Base-by-base conservation (phyloP, 768 basidiomycete genomes). In the Kondoa subrosea region DNA sequence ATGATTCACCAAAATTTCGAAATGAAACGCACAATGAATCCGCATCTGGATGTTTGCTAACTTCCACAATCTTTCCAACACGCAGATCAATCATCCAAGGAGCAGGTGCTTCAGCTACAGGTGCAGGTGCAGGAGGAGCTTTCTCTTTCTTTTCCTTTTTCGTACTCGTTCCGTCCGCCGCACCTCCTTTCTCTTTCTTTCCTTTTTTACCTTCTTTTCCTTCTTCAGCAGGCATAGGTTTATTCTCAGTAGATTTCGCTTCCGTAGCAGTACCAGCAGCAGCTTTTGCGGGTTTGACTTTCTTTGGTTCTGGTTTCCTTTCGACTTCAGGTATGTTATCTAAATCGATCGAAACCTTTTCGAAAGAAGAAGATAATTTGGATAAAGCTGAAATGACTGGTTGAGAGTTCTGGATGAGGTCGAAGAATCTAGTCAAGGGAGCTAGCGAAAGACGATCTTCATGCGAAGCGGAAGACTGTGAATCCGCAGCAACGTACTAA, bases 61-160 rank as follows among this genome's bases (percentile, higher is more conserved):
- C 93, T 75, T 95, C 88, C 21, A 96, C 79, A 71, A 97, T 93
- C 72, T 84, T 86, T 1, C 95, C 93, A 1, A 99, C 90, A 59
- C 93, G 83, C 69, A 99, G 81, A 73, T 99, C 95, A 74, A 99
- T 87, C 92, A 97, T 96, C 57, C 89, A 91, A 16, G 95, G 95
- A 21, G 85, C 80, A 34, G 92, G 91, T 71, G 90, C 91, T 68
- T 82, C 84, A 58, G 82, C 80, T 4, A 74, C 70, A 60, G 80
- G 76, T 16, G 76, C 32, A 66, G 75, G 59, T 32, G 71, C 71
- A 70, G 76, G 67, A 65, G 59, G 68, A 63, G 56, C 72, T 78
- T 78, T 73, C 79, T 79, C 33, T 27, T 77, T 77, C 76, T 69
- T 76, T 71, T 73, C 69, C 70, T 74, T 71, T 29, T 77, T 81